Percentiles rank a stretch among this genome's conserved stretches.
These are phyloP conservation scores for Papilionanthe hybrid DNA, from an alignment of 116 monocot species.

Conservation along the genomic window DNA sequence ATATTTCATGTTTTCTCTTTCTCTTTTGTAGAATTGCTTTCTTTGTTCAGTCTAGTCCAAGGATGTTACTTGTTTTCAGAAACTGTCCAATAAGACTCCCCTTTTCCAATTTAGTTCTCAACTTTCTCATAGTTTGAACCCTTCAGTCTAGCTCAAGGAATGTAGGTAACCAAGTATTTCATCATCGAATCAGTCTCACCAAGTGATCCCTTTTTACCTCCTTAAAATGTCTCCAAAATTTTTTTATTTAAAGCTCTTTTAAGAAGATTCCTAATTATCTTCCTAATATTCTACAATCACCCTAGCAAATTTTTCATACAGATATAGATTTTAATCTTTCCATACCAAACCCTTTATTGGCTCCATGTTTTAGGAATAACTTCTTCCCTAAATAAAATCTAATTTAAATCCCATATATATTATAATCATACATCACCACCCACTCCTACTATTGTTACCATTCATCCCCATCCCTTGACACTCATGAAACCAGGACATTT, in stretches of 20 bases:
- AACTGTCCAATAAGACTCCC: not conserved
- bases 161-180: not conserved
- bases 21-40: not conserved
- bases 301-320: not conserved
- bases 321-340: not conserved
- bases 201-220: not conserved
- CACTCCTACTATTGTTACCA: not conserved
- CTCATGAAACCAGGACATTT: not conserved
- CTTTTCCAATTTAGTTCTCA: not conserved
- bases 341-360: not conserved
- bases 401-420: not conserved
- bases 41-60: not conserved
- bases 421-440: not conserved
- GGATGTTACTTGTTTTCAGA: not conserved
- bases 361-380: not conserved
- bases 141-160: not conserved
- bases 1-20: not conserved
- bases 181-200: not conserved
- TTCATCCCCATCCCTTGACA: not conserved
- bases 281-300: not conserved
- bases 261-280: not conserved
- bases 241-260: not conserved
- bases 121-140: not conserved
- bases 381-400: not conserved
- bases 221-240: no score